Evolutionary conservation across 2,329 filamentous ascomycete species (phyloP).

Genomic region (Pezicula neosporulosa): DNA sequence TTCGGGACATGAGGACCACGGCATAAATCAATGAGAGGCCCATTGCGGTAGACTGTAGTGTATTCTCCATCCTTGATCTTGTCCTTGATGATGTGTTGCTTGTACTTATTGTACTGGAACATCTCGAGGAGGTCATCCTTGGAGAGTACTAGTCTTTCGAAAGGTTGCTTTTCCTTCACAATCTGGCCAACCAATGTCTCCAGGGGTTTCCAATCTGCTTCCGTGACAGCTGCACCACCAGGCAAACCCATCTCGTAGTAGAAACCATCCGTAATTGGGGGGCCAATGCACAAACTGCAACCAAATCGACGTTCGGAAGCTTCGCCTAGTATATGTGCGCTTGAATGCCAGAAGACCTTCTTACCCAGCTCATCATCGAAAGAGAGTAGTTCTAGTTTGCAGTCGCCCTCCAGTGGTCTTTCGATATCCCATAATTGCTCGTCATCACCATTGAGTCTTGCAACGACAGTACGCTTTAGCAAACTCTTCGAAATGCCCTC

Average conservation of each 20-base stretch:
- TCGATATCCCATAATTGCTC: conserved; percentile 87
- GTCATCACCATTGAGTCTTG: conserved; percentile 70
- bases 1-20: conserved; percentile 91
- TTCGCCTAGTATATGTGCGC: conserved; percentile 93
- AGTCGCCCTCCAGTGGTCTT: conserved; percentile 82
- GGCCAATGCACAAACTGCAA: conserved; percentile 90
- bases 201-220: conserved; percentile 78
- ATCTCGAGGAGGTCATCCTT: conserved; percentile 93
- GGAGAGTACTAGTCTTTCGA: conserved; percentile 82
- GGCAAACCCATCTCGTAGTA: conserved; percentile 95
- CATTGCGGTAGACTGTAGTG: conserved; percentile 90
- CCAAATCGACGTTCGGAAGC: conserved; percentile 87
- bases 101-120: conserved; percentile 98
- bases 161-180: conserved; percentile 95
- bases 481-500: conserved; percentile 81
- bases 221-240: conserved; percentile 65
- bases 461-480: conserved; percentile 82
- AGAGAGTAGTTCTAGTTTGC: conserved; percentile 77
- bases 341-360: conserved; percentile 97
- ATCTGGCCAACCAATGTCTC: conserved; percentile 78
- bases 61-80: conserved; percentile 85
- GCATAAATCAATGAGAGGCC: conserved; percentile 92
- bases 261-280: conserved; percentile 87
- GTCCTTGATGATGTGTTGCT: conserved; percentile 94
- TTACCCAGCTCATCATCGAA: conserved; percentile 74